Conservation (phyloP, 179 eudicot genomes). For the Actinidia polygama region DNA sequence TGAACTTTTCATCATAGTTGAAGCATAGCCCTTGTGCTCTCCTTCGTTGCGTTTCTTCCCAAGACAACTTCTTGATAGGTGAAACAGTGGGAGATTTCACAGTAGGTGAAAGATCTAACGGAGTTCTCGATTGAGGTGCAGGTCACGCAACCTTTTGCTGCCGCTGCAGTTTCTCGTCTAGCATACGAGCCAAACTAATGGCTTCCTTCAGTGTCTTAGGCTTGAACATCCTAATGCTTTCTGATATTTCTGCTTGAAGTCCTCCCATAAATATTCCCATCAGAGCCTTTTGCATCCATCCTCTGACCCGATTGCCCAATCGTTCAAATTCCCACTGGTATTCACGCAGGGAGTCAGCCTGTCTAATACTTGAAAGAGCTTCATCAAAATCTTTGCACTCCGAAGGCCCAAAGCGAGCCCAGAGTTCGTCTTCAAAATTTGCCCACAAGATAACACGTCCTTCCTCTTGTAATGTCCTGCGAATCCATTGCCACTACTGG, state of each 20-base stretch:
- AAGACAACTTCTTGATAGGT: too few relatives aligned
- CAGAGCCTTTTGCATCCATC: not conserved
- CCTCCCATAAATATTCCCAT: not conserved
- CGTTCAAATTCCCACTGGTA: not conserved
- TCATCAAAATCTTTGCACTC: not conserved
- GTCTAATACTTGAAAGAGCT: not conserved
- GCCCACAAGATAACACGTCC: not conserved
- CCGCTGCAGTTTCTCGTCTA: too few relatives aligned
- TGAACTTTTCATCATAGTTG: not conserved
- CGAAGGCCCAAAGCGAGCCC: constrained; percentile 1
- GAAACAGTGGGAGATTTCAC: too few relatives aligned
- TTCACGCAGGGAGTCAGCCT: not conserved
- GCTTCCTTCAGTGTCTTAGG: not conserved
- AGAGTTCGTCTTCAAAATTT: not conserved
- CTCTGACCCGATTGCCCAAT: not conserved
- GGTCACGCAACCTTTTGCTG: too few relatives aligned
- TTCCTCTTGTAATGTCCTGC: not conserved
- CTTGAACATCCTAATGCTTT: not conserved
- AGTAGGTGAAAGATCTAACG: too few relatives aligned
- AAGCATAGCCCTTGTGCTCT: too few relatives aligned
- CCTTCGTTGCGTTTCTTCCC: too few relatives aligned
- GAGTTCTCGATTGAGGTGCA: too few relatives aligned
- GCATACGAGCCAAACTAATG: not conserved
- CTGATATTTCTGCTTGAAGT: not conserved
- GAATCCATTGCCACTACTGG: constrained; percentile 1